Evolutionary conservation across 2,329 filamentous ascomycete genomes (phyloP).

Genomic region (Aspergillus unguis): DNA sequence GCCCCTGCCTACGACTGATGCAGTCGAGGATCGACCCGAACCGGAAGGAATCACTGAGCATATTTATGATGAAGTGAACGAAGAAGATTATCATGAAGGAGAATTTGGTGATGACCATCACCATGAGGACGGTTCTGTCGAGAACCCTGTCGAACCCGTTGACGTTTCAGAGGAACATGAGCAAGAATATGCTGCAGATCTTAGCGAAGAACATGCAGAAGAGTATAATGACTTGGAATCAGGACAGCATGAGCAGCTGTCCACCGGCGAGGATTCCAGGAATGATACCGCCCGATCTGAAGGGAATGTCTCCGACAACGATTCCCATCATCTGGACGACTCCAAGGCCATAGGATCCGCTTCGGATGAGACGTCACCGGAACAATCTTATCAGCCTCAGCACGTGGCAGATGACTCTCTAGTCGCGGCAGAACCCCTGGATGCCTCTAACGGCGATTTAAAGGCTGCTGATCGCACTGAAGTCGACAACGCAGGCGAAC

Average conservation of each 20-base stretch:
- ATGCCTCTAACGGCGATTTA: conserved; percentile 21
- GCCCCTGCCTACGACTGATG: conserved; percentile 17
- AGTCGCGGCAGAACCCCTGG: conserved; percentile 33
- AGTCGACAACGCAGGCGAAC: conserved; percentile 13
- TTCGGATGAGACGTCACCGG: conserved; percentile 13
- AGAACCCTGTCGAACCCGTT: conserved; percentile 7
- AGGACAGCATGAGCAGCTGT: conserved; percentile 11
- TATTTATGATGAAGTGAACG: conserved; percentile 11
- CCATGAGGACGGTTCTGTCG: conserved; percentile 17
- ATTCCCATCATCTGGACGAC: conserved; percentile 13
- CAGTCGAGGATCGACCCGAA: conserved; percentile 17
- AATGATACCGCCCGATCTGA: conserved; percentile 14
- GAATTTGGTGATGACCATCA: conserved; percentile 16
- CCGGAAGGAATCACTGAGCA: conserved; percentile 13
- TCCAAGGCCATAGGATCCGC: conserved; percentile 21
- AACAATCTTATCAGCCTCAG: conserved; percentile 14
- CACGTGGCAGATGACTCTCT: conserved; percentile 30
- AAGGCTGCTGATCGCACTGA: conserved; percentile 12
- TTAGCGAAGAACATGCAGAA: conserved; percentile 12
- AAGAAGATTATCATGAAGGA: conserved; percentile 35
- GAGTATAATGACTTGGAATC: conserved; percentile 8
- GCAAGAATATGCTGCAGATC: conserved; percentile 9
- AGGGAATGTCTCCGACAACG: conserved; percentile 12
- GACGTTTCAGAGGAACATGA: conserved; percentile 15
- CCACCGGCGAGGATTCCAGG: conserved; percentile 14